phyloP scores from a whole-genome alignment of 768 basidiomycete genomes.

The Boletus huronensis region DNA sequence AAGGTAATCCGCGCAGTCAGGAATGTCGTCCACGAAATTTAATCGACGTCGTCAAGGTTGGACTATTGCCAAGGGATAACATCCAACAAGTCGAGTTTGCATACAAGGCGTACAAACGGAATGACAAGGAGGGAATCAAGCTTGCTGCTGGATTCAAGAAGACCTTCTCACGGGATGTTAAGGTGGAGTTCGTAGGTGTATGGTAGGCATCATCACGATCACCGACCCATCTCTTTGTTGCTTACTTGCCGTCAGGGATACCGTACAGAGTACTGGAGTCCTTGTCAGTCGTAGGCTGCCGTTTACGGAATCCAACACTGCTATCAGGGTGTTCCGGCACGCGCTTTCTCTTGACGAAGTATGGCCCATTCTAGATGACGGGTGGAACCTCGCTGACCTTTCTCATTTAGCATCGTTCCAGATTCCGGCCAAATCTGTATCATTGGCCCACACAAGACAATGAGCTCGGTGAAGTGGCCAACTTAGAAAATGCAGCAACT shows the following conservation, averaged over 20 bases:
- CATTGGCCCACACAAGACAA: constrained; percentile 37
- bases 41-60: constrained; percentile 44
- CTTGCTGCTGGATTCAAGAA: constrained; percentile 67
- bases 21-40: background rate
- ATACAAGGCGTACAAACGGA: constrained; percentile 64
- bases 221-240: background rate
- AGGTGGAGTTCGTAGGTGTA: constrained; percentile 76
- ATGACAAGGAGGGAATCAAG: constrained; percentile 40
- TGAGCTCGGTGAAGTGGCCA: constrained; percentile 24
- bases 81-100: constrained; percentile 69
- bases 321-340: constrained; percentile 71
- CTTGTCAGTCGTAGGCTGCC: constrained; percentile 59
- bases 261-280: constrained; percentile 72
- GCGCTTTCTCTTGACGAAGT: constrained; percentile 79
- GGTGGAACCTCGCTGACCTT: constrained; percentile 8
- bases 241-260: constrained; percentile 52
- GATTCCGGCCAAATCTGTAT: constrained; percentile 61
- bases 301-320: constrained; percentile 59
- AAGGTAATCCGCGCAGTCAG: constrained; percentile 42
- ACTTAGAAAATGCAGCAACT: background rate
- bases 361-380: constrained; percentile 1
- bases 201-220: constrained; percentile 44
- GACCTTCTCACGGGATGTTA: constrained; percentile 64
- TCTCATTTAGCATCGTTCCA: constrained; percentile 52
- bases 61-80: constrained; percentile 67